phyloP scores from a whole-genome alignment of 306 rosid species.

The Luffa acutangula region DNA sequence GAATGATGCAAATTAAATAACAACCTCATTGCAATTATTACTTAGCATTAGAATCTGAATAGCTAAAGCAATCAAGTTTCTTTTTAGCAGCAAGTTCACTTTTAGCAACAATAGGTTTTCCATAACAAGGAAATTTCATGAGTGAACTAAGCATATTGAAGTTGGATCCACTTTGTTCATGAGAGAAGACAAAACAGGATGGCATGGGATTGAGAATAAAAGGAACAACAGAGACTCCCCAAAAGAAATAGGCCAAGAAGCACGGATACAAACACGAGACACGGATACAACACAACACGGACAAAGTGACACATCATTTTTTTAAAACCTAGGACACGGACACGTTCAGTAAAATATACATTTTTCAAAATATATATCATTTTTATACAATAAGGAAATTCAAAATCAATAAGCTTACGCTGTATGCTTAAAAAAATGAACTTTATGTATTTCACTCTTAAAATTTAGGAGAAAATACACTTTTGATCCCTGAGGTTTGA shows the following conservation, averaged over 20 bases:
- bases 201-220: not conserved
- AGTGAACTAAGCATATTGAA: not conserved
- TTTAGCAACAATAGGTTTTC: not conserved
- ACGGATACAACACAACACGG: too few species aligned
- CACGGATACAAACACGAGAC: too few species aligned
- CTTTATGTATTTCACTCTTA: too few species aligned
- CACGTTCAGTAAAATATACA: too few species aligned
- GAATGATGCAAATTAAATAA: not conserved
- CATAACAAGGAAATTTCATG: not conserved
- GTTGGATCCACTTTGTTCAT: not conserved
- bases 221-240: not conserved
- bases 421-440: too few species aligned
- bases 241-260: not conserved
- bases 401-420: too few species aligned
- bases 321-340: too few species aligned
- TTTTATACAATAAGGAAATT: too few species aligned
- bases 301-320: too few species aligned
- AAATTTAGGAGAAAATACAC: too few species aligned
- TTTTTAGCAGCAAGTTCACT: not conserved
- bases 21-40: not conserved
- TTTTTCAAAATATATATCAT: too few species aligned
- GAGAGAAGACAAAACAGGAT: not conserved
- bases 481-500: too few species aligned
- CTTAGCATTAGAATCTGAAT: not conserved
- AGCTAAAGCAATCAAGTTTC: not conserved